Base-by-base conservation (phyloP, 257 asterid genomes). In the Solanum sparsipilum region DNA sequence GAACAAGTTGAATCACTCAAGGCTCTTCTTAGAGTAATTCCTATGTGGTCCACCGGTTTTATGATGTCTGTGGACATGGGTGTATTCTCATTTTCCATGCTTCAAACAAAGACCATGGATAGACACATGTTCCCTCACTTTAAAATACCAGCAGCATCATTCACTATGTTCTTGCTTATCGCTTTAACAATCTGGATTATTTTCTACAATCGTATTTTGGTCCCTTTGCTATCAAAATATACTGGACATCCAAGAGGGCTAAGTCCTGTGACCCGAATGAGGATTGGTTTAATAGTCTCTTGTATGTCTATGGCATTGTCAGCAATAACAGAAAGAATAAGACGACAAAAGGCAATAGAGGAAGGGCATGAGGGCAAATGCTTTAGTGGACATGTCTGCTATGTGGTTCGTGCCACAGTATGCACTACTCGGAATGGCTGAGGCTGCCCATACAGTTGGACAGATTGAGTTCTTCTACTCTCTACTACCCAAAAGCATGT, bases 91-190 rank as follows among this genome's bases (percentile, higher is more conserved):
- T 86, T 89, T 86, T 35, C 78, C 41, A 16, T 20, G 16, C 68
- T 81, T 29, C 85, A 81, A 46, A 27, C 29, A 16, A 81, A 81
- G 3, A 81, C 85, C 5, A 81, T 89, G 89, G 84, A 89, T n/a
- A 81, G 91, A 72, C 87, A 89, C 13, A 20, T 86, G 1, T 86
- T 39, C 32, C 79, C 89, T 32, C 83, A 68, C 2, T 67, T 89
- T 11, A 86, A 89, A 74, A 36, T 89, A 34, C 91, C 91, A 29
- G 83, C 89, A n/a, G 91, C 89, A 70, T 89, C 89, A 48, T 87
- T 89, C 70, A 63, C 52, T 38, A 41, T 85, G 39, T 87, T 89
- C 31, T 1, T 84, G 71, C 8, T 87, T 18, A 29, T 84, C 10
- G 83, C 87, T 2, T 10, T 87, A 36, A 84, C 87, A 60, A 23